phyloP scores from a whole-genome alignment of 768 basidiomycete species.

The Tylopilus sp. region DNA sequence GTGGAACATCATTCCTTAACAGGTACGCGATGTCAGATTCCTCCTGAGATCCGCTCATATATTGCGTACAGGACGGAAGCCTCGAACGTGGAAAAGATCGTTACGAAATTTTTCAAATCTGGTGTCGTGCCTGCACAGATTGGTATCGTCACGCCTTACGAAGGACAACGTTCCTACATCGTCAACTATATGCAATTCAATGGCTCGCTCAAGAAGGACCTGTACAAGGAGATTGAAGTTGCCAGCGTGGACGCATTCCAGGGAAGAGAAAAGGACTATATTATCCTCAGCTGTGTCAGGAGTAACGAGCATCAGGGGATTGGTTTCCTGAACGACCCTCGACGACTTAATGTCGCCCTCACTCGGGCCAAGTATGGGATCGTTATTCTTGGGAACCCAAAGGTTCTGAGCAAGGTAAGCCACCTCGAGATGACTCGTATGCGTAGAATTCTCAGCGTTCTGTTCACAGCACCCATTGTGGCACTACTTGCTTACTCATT shows the following conservation, averaged over 20 bases:
- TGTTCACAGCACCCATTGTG: slow-evolving; percentile 84
- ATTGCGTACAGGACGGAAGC: slow-evolving; percentile 77
- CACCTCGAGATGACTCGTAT: slow-evolving; percentile 1
- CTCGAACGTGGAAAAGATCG: slow-evolving; percentile 99
- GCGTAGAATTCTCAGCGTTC: slow-evolving; percentile 9
- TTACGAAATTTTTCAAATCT: slow-evolving; percentile 99
- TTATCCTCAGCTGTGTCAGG: slow-evolving; percentile 94
- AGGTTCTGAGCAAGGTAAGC: slow-evolving; percentile 94
- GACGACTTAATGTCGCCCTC: slow-evolving; percentile 93
- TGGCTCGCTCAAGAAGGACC: slow-evolving; percentile 97
- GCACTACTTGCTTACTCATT: slow-evolving; percentile 97
- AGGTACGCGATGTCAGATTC: slow-evolving; percentile 40
- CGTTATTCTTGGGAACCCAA: slow-evolving; percentile 99
- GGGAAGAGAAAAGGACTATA: slow-evolving; percentile 99
- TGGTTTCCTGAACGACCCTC: slow-evolving; percentile 97
- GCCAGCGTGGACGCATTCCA: slow-evolving; percentile 99
- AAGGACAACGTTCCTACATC: slow-evolving; percentile 97
- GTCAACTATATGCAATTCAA: slow-evolving; percentile 99
- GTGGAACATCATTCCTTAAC: slow-evolving; percentile 97
- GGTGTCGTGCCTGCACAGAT: slow-evolving; percentile 95
- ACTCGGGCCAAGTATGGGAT: slow-evolving; percentile 98
- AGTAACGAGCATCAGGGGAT: slow-evolving; percentile 99
- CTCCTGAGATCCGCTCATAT: slow-evolving; percentile 2
- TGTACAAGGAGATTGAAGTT: slow-evolving; percentile 99
- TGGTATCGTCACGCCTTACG: slow-evolving; percentile 98